A percentile compares a stretch with the other conserved stretches of the same genome.
Conservation (phyloP, 441 rosid genomes). For the Jatropha multifida region DNA sequence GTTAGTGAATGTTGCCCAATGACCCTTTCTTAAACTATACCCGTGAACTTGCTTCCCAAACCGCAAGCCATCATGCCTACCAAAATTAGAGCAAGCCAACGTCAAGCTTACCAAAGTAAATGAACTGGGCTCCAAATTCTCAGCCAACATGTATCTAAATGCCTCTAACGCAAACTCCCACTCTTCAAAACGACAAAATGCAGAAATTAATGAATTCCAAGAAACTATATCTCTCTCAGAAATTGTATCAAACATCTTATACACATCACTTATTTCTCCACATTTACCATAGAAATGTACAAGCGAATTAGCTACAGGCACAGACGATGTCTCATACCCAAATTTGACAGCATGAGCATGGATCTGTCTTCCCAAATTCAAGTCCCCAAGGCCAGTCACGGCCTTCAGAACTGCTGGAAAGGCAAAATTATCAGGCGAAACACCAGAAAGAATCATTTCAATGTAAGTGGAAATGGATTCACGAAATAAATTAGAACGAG, state of each 20-base stretch:
- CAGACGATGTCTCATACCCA: conserved; percentile 49
- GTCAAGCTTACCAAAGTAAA: conserved; percentile 45
- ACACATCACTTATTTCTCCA: conserved; percentile 48
- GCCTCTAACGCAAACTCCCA: conserved; percentile 74
- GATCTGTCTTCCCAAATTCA: conserved; percentile 61
- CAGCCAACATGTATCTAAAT: conserved; percentile 56
- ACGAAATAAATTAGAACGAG: conserved; percentile 56
- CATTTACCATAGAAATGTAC: conserved; percentile 70
- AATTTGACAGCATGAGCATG: conserved; percentile 77
- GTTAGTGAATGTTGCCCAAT: conserved; percentile 51
- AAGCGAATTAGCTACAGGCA: conserved; percentile 66
- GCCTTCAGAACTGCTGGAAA: conserved; percentile 83
- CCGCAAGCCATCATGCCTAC: conserved; percentile 3
- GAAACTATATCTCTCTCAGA: conserved; percentile 73
- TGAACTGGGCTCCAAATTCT: conserved; percentile 65
- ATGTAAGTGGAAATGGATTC: conserved; percentile 64
- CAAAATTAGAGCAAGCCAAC: no score
- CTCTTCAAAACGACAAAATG: conserved; percentile 57
- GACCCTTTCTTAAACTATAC: conserved; percentile 56
- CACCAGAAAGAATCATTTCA: conserved; percentile 50
- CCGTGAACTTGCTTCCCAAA: conserved; percentile 81
- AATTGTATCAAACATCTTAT: conserved; percentile 76
- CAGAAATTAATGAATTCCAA: conserved; percentile 80
- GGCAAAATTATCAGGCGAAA: conserved; percentile 61
- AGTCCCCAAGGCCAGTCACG: conserved; percentile 50